A percentile compares a stretch with the other conserved stretches of the same genome.
phyloP scores from a whole-genome alignment of 768 basidiomycete genomes.

The Mycena leptocephala region DNA sequence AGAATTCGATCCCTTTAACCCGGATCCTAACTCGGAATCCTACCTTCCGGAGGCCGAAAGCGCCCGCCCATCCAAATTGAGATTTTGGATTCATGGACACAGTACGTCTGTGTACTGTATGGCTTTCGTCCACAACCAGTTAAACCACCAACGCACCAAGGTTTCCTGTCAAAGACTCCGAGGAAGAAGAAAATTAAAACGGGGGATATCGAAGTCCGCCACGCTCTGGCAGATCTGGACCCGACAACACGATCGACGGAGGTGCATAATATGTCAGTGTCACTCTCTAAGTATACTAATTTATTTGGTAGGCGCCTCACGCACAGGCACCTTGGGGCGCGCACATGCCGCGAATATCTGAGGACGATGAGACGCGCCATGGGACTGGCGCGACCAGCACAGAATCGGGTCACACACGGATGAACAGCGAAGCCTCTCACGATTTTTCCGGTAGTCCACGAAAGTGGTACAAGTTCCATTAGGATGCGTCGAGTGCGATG shows the following conservation, averaged over 20 bases:
- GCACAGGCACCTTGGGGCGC: neutral
- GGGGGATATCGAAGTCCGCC: neutral
- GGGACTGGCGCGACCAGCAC: neutral
- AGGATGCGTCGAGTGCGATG: neutral
- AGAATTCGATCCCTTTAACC: constrained; percentile 15
- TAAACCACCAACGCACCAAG: neutral
- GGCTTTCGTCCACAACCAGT: neutral
- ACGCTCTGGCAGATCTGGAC: neutral
- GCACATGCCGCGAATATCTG: neutral
- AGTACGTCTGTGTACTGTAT: neutral
- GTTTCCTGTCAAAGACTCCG: neutral
- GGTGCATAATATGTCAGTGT: neutral
- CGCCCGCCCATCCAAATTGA: neutral
- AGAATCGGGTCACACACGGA: neutral
- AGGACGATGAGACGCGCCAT: constrained; percentile 4
- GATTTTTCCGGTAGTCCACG: neutral
- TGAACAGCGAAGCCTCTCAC: neutral
- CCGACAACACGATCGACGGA: neutral
- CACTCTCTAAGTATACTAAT: neutral
- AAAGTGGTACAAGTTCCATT: constrained; percentile 5
- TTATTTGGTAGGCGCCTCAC: neutral
- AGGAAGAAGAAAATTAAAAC: neutral
- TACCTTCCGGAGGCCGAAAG: constrained; percentile 1
- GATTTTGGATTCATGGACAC: neutral
- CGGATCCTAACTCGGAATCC: constrained; percentile 8